A percentile compares a stretch with the other conserved stretches of the same genome.
These are phyloP conservation scores for Cardamine resedifolia DNA, from an alignment of 345 rosid species.

Conservation along the genomic window DNA sequence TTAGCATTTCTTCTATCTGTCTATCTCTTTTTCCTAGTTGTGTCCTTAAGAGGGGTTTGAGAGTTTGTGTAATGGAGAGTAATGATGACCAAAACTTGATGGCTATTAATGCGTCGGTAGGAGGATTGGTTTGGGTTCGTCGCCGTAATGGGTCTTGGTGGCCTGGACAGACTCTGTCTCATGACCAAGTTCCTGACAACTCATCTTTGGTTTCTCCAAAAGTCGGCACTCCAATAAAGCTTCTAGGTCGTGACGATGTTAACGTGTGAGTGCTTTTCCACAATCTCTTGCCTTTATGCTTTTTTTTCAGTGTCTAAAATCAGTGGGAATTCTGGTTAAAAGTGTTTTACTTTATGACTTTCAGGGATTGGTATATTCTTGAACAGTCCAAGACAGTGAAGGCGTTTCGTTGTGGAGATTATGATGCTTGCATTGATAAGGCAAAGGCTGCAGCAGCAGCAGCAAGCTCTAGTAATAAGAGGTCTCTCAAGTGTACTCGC, in stretches of 20 bases:
- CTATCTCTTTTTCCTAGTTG: not conserved
- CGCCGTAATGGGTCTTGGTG: constrained; percentile 99
- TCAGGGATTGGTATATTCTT: constrained; percentile 95
- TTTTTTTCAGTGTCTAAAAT: not conserved
- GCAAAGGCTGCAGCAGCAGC: constrained; percentile 79
- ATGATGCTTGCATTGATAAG: constrained; percentile 73
- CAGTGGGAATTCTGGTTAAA: not conserved
- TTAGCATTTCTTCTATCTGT: not conserved
- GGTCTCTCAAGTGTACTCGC: constrained; percentile 75
- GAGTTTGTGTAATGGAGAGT: constrained; percentile 58
- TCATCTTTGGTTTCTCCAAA: constrained; percentile 67
- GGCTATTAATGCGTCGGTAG: constrained; percentile 80
- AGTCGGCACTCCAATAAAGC: constrained; percentile 95
- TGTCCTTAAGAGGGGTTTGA: constrained; percentile 25
- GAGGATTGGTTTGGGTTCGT: constrained; percentile 96
- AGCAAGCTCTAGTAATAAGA: constrained; percentile 53
- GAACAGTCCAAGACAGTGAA: constrained; percentile 94
- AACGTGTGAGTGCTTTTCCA: constrained; percentile 64
- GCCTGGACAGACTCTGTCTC: constrained; percentile 88
- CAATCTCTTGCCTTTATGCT: not conserved
- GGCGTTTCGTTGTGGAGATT: constrained; percentile 97
- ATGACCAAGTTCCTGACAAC: constrained; percentile 68
- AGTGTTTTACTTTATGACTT: constrained; percentile 29
- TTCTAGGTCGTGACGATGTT: constrained; percentile 95
- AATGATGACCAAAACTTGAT: constrained; percentile 55